Evolutionary conservation across 1,139 yeast genomes (phyloP), one percentile per base, ranked within the genome.

Genomic region (Protomyces inouyei): DNA sequence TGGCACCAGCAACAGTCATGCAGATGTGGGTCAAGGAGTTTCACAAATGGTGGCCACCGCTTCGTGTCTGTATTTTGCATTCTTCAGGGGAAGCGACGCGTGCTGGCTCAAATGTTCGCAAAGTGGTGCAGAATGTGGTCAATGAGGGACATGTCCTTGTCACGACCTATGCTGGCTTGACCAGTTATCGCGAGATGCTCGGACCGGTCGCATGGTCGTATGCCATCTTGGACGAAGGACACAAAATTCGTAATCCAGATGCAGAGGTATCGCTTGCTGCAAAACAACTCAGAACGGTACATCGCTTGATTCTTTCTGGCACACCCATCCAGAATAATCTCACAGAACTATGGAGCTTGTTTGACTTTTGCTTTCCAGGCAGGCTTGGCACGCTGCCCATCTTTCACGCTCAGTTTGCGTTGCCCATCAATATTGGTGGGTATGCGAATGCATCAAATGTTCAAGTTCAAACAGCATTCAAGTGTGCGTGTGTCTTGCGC

Each of bases 31-130:
- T 92, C 4, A 87, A 86, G 68, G 98, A 93, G 74, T 85, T 93
- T 65, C 98, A 93, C 71, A 82, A 87, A 59, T 93, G 98, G 98
- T 93, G 98, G 98, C 98, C 98, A 1, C 92, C 97, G 0, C 79
- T 95, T 36, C 76, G 98, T 66, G 85, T 93, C 18, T 85, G 88
- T 2, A 90, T 93, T 60, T 76, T 93, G 55, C 98, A 93, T 74
- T 87, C 97, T 3, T 93, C 91, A 59, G 98, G 99, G 0, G 79
- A 91, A 0, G 98, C 97, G 0, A 86, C 93, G 91, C 73, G 73
- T 51, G 75, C 77, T 21, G 80, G 80, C 57, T 83, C 14, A 71
- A 55, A 54, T 79, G 70, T 68, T n/a, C 46, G 57, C 23, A 45
- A 51, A 4, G 56, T 69, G 14, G 79, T 86, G 0, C 82, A 83